Percentiles rank a stretch among this genome's conserved stretches.
Conservation (phyloP, 2,329 filamentous ascomycete genomes). For the Fusarium fujikuroi region DNA sequence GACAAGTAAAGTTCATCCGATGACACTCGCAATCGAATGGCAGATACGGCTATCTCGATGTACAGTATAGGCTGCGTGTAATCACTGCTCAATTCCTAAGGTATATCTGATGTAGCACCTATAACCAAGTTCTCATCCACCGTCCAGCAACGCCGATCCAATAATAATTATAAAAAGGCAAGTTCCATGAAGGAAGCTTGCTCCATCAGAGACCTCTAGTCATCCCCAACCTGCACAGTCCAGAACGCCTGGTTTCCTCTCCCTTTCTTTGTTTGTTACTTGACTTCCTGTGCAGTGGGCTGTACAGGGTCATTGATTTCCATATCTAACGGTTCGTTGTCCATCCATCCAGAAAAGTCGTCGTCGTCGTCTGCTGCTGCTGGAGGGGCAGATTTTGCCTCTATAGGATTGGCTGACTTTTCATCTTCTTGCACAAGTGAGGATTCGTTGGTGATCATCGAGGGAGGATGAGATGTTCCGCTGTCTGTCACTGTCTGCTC, state of each 20-base stretch:
- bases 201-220: constrained; percentile 11
- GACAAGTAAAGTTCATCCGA: too few species aligned
- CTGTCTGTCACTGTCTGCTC: constrained; percentile 28
- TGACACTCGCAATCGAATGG: background rate
- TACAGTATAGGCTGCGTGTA: background rate
- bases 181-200: constrained; percentile 1
- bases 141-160: constrained; percentile 24
- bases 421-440: constrained; percentile 22
- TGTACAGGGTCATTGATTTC: constrained; percentile 35
- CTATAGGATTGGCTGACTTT: constrained; percentile 3
- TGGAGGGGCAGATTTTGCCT: constrained; percentile 31
- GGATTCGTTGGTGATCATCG: constrained; percentile 12
- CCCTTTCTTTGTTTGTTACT: constrained; percentile 24
- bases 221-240: constrained; percentile 17
- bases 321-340: constrained; percentile 46
- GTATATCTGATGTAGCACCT: constrained; percentile 14
- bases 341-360: constrained; percentile 52
- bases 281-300: constrained; percentile 36
- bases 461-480: constrained; percentile 24
- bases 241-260: constrained; percentile 27
- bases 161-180: constrained; percentile 3
- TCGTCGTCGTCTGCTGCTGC: constrained; percentile 46
- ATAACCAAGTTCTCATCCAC: background rate
- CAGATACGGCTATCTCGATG: background rate
- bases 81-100: constrained; percentile 19